These are phyloP conservation scores for Talaromyces borbonicus DNA, from an alignment of 495 filamentous ascomycete species.

Conservation along the genomic window DNA sequence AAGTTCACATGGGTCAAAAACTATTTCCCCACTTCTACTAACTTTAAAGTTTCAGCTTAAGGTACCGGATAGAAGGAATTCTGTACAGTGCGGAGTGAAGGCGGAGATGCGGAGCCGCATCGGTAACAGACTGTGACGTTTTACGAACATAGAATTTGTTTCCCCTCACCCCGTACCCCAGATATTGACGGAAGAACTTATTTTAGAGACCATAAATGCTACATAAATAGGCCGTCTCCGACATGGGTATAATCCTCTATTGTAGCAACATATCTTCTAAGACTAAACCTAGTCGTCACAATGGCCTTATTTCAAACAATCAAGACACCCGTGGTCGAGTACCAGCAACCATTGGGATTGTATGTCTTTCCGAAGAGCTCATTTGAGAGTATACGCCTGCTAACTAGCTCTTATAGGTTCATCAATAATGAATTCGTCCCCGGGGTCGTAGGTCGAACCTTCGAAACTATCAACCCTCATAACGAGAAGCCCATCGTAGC, in stretches of 20 bases:
- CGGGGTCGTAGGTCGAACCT: conserved; percentile 57
- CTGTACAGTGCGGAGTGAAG: not conserved
- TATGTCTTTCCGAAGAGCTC: not conserved
- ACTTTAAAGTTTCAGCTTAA: not conserved
- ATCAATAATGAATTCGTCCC: conserved; percentile 87
- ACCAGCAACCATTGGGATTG: conserved; percentile 6
- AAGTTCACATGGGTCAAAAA: not conserved
- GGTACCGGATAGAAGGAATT: not conserved
- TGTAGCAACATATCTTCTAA: not conserved
- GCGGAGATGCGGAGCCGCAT: not conserved
- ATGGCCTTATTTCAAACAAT: conserved; percentile 6
- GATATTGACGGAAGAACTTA: not conserved
- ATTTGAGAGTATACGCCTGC: not conserved
- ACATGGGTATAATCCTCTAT: not conserved
- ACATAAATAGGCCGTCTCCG: not conserved
- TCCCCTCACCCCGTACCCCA: not conserved
- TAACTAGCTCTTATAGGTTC: conserved; percentile 30
- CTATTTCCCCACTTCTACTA: not conserved
- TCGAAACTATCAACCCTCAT: conserved; percentile 62
- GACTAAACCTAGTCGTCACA: not conserved
- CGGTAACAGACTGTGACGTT: not conserved
- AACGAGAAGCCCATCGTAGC: conserved; percentile 61
- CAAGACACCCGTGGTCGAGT: conserved; percentile 1
- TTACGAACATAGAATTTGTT: not conserved
- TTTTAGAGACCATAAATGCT: not conserved